phyloP scores from a whole-genome alignment of 306 rosid species.

The Lathyrus tuberosus region DNA sequence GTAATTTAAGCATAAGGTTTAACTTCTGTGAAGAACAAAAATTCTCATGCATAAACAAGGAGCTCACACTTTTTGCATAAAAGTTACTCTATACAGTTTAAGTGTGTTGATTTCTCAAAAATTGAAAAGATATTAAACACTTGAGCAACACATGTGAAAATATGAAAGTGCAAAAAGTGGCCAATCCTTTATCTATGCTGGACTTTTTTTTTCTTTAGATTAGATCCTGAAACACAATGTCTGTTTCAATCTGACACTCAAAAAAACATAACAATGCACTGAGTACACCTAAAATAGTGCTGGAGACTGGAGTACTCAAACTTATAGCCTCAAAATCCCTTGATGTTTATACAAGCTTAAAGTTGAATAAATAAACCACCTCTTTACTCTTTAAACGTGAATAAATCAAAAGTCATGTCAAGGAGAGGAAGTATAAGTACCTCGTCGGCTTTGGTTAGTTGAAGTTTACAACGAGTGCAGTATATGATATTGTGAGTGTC shows the following conservation, averaged over 20 bases:
- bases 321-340: background rate
- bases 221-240: constrained; percentile 22
- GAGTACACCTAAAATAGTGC: constrained; percentile 18
- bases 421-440: constrained; percentile 44
- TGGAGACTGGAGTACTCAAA: constrained; percentile 13
- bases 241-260: constrained; percentile 1
- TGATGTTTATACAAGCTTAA: background rate
- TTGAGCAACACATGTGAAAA: constrained; percentile 8
- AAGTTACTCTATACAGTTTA: background rate
- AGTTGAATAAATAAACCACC: constrained; percentile 12
- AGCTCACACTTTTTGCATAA: background rate
- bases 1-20: background rate
- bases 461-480: constrained; percentile 63
- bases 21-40: constrained; percentile 14
- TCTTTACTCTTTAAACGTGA: background rate
- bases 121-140: background rate
- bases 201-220: constrained; percentile 11
- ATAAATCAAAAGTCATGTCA: constrained; percentile 16
- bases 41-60: background rate
- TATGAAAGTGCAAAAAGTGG: background rate
- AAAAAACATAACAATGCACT: constrained; percentile 8
- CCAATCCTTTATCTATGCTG: background rate
- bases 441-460: constrained; percentile 67
- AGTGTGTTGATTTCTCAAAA: background rate
- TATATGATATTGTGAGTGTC: constrained; percentile 53